phyloP scores from a whole-genome alignment of 1,284 basidiomycete genomes.

The Cronartium quercuum region DNA sequence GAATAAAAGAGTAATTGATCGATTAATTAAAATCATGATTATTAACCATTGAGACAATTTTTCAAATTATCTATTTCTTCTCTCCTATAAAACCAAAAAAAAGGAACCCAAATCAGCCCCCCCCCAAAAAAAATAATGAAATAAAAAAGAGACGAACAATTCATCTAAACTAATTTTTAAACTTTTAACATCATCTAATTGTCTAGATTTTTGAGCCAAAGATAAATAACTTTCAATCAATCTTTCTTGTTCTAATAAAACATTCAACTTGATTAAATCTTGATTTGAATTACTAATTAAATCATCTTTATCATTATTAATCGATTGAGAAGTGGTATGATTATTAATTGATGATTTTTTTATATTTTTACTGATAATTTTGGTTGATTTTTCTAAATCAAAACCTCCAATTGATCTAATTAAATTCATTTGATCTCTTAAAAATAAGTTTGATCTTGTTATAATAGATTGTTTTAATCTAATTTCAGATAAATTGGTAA shows the following conservation, averaged over 20 bases:
- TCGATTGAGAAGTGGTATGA: background rate
- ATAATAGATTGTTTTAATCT: slow-evolving; percentile 74
- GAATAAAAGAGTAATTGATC: too few species aligned
- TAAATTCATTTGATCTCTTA: slow-evolving; percentile 82
- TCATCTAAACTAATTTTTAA: slow-evolving; percentile 67
- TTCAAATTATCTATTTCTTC: slow-evolving; percentile 18
- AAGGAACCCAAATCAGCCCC: background rate
- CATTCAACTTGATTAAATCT: slow-evolving; percentile 56
- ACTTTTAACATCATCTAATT: slow-evolving; percentile 81
- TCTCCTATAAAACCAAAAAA: slow-evolving; percentile 8
- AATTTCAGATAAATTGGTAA: slow-evolving; percentile 59
- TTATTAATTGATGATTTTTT: background rate
- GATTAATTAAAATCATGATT: background rate
- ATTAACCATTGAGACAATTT: background rate
- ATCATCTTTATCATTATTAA: background rate
- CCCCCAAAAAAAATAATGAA: too few species aligned
- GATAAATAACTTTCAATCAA: slow-evolving; percentile 73
- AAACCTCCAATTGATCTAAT: slow-evolving; percentile 55
- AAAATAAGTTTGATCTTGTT: slow-evolving; percentile 68
- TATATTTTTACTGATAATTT: background rate
- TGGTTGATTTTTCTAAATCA: background rate
- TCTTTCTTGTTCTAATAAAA: slow-evolving; percentile 81
- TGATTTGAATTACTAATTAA: background rate
- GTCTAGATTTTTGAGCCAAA: slow-evolving; percentile 72
- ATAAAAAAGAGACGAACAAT: slow-evolving; percentile 5